Conservation (phyloP, 805 yeast species). For the Metschnikowia gelsemii region DNA sequence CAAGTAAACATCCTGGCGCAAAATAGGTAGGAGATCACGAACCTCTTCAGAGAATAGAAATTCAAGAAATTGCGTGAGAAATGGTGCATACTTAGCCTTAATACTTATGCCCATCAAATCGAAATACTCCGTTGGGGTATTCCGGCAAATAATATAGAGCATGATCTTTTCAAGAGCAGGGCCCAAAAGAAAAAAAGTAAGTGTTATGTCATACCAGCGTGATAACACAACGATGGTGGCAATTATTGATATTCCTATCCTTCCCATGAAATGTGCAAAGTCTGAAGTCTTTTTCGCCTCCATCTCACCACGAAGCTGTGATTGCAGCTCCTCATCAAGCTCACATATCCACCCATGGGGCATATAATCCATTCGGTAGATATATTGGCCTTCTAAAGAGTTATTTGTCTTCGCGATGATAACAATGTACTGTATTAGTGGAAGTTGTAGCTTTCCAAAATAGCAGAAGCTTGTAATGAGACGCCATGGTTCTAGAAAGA, state of each 20-base stretch:
- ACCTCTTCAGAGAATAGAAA: slow-evolving; percentile 17
- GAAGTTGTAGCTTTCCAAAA: slow-evolving; percentile 28
- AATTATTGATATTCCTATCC: slow-evolving; percentile 28
- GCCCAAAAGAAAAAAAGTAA: slow-evolving; percentile 32
- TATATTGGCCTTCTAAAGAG: slow-evolving; percentile 27
- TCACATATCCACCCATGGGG: slow-evolving; percentile 22
- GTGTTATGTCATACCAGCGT: slow-evolving; percentile 18
- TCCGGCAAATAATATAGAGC: slow-evolving; percentile 48
- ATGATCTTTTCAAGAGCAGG: slow-evolving; percentile 37
- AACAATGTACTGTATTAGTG: slow-evolving; percentile 23
- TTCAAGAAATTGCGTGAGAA: slow-evolving; percentile 15
- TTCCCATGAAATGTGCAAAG: slow-evolving; percentile 29
- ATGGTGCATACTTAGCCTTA: slow-evolving; percentile 45
- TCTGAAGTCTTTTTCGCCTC: slow-evolving; percentile 28
- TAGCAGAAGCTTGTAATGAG: slow-evolving; percentile 35
- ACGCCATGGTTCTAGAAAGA: slow-evolving; percentile 38
- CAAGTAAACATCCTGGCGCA: slow-evolving; percentile 1
- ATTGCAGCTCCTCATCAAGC: slow-evolving; percentile 21
- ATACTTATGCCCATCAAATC: slow-evolving; percentile 43
- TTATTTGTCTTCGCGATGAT: slow-evolving; percentile 23
- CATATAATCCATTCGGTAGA: slow-evolving; percentile 20
- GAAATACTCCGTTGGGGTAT: slow-evolving; percentile 41
- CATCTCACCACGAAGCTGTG: slow-evolving; percentile 15
- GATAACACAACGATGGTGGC: slow-evolving; percentile 16
- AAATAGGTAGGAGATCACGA: slow-evolving; percentile 4